Conservation (phyloP, 768 basidiomycete species). For the Tricholoma saponaceum region DNA sequence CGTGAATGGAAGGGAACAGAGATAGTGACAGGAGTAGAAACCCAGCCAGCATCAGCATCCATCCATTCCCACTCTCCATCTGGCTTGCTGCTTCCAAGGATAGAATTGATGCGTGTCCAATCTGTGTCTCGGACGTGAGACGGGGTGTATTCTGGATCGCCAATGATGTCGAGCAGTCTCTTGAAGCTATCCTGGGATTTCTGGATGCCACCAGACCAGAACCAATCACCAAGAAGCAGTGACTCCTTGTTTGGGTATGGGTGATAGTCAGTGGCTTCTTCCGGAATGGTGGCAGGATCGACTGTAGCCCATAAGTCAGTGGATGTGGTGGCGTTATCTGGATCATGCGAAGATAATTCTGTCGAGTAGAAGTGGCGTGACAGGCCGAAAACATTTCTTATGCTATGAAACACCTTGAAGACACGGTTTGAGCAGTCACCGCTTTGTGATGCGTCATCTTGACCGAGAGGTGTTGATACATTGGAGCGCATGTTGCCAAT, state of each 20-base stretch:
- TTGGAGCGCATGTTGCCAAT: too few relatives aligned
- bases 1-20: too few relatives aligned
- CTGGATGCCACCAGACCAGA: neutral
- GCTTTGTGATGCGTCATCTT: too few relatives aligned
- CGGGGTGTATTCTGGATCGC: neutral
- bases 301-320: neutral
- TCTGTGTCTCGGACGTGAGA: constrained; percentile 5
- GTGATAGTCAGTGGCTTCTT: neutral
- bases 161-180: constrained; percentile 5
- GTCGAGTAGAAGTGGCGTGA: neutral
- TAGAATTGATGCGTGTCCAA: constrained; percentile 5
- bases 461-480: too few relatives aligned
- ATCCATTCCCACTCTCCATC: neutral
- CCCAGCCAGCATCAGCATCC: constrained; percentile 8
- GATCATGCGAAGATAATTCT: neutral
- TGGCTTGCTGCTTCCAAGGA: neutral
- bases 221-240: constrained; percentile 5
- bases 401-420: too few relatives aligned
- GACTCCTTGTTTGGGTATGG: constrained; percentile 7
- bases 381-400: neutral
- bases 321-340: neutral
- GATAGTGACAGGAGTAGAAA: too few relatives aligned
- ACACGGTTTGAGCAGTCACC: too few relatives aligned
- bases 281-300: neutral
- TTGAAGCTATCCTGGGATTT: constrained; percentile 7